These are phyloP conservation scores for Chionographis japonica DNA, from an alignment of 106 monocot genomes.

Conservation along the genomic window DNA sequence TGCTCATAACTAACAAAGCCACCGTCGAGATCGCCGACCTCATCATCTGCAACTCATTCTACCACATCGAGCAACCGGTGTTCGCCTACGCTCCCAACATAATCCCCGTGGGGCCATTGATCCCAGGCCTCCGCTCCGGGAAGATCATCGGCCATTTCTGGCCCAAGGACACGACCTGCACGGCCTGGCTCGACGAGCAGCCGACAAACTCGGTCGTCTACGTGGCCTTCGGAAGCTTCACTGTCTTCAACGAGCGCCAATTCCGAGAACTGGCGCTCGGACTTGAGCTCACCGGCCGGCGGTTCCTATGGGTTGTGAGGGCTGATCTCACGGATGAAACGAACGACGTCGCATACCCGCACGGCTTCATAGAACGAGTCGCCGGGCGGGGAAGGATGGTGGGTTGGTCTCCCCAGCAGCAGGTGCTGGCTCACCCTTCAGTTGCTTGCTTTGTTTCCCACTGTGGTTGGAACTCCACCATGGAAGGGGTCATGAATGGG, in stretches of 20 bases:
- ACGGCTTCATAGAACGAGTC: conserved; percentile 12
- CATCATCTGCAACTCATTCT: conserved; percentile 41
- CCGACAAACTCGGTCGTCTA: conserved; percentile 27
- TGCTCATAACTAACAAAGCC: not conserved
- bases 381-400: conserved; percentile 13
- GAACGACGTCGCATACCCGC: conserved; percentile 3
- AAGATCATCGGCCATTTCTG: conserved; percentile 19
- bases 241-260: conserved; percentile 25
- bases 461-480: too few relatives aligned
- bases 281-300: conserved; percentile 35
- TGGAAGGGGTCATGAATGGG: too few relatives aligned
- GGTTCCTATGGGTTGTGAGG: conserved; percentile 55
- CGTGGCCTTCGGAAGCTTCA: conserved; percentile 48
- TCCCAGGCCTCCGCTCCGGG: not conserved
- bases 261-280: conserved; percentile 38
- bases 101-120: conserved; percentile 21
- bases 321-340: conserved; percentile 14
- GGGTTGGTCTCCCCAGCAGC: conserved; percentile 32
- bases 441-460: too few relatives aligned
- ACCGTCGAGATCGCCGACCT: conserved; percentile 3
- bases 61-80: conserved; percentile 9
- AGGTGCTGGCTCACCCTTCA: conserved; percentile 40
- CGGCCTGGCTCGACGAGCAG: conserved; percentile 32
- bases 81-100: conserved; percentile 17
- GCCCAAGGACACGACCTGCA: conserved; percentile 20